phyloP scores from a whole-genome alignment of 2,329 filamentous ascomycete genomes.

The Verticillium zaregamsianum region DNA sequence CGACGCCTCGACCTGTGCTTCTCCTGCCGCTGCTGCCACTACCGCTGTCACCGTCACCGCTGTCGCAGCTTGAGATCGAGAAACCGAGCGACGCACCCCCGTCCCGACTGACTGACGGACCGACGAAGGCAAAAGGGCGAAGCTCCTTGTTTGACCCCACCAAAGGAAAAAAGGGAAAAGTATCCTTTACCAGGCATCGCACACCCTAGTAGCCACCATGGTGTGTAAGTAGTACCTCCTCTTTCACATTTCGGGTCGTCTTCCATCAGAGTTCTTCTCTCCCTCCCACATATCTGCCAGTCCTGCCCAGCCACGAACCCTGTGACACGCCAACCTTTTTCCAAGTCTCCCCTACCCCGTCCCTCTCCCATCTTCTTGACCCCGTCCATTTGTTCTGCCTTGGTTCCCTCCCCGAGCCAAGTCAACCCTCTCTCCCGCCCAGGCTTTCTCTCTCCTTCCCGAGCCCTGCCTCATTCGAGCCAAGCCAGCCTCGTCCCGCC shows the following conservation, averaged over 20 bases:
- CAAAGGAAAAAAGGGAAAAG: neutral
- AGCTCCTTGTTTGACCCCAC: neutral
- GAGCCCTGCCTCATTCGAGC: neutral
- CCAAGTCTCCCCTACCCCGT: neutral
- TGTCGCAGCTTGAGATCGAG: neutral
- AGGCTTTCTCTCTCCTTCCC: neutral
- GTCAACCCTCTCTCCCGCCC: neutral
- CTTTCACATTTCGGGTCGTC: neutral
- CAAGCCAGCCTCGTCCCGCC: neutral
- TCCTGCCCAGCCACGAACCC: neutral
- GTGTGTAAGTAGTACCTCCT: conserved; percentile 11
- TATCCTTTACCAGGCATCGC: neutral
- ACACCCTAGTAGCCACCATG: conserved; percentile 4
- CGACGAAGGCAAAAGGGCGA: neutral
- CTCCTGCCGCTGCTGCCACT: neutral
- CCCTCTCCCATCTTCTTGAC: neutral
- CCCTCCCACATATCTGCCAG: neutral
- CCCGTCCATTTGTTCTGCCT: neutral
- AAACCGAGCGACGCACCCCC: neutral
- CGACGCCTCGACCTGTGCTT: neutral
- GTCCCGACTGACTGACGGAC: neutral
- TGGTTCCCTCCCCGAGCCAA: neutral
- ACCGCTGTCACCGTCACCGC: neutral
- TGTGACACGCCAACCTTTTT: neutral
- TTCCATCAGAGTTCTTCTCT: neutral